Percentiles rank a stretch among this genome's conserved stretches.
phyloP scores from a whole-genome alignment of 768 basidiomycete species.

The Termitomyces sp. region DNA sequence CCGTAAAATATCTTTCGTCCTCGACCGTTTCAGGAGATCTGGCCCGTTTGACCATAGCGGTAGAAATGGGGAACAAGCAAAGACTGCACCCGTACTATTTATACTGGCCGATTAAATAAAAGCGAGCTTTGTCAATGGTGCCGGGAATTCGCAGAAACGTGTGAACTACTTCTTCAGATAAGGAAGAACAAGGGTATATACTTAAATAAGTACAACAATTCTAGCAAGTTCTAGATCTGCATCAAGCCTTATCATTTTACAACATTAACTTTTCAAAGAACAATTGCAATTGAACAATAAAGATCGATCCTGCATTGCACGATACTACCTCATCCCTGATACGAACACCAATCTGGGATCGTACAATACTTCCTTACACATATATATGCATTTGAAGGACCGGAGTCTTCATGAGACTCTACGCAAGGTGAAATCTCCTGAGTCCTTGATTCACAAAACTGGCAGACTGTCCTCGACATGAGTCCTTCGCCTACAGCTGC shows the following conservation, averaged over 20 bases:
- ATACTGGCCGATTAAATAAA: constrained; percentile 3
- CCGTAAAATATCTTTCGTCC: constrained; percentile 44
- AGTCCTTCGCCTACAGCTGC: background rate
- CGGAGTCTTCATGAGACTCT: background rate
- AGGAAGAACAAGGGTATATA: background rate
- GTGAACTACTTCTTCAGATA: background rate
- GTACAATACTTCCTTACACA: too few relatives aligned
- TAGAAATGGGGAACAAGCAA: background rate
- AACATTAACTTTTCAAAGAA: too few relatives aligned
- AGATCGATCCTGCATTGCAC: too few relatives aligned
- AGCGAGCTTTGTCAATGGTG: background rate
- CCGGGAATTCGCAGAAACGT: constrained; percentile 1
- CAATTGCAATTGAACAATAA: too few relatives aligned
- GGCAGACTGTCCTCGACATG: background rate
- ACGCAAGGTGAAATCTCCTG: background rate
- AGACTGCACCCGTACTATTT: constrained; percentile 7
- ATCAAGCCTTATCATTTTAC: background rate
- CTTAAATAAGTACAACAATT: too few relatives aligned
- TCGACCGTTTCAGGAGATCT: constrained; percentile 40
- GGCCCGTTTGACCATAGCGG: constrained; percentile 35
- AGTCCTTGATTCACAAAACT: background rate
- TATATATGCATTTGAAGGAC: background rate
- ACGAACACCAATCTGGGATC: background rate
- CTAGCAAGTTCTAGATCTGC: background rate
- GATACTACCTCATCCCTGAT: too few relatives aligned